phyloP scores from a whole-genome alignment of 352 stramenopile species.

The Phytophthora podocarpi region DNA sequence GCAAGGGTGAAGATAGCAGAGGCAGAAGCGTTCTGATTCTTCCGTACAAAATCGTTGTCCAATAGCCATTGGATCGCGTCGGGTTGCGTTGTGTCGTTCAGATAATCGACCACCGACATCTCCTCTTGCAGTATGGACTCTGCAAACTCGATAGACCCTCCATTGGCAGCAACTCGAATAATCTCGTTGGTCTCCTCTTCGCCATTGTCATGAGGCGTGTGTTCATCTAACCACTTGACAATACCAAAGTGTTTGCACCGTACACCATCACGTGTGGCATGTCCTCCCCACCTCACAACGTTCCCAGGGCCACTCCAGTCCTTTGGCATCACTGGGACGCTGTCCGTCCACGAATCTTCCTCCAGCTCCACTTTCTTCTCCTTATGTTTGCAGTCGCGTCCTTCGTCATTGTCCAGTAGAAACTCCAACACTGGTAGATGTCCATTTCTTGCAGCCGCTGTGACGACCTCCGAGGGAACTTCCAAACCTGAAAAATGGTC shows the following conservation, averaged over 20 bases:
- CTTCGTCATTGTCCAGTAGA: constrained; percentile 3
- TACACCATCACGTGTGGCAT: constrained; percentile 1
- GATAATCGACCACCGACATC: neutral
- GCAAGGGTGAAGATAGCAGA: constrained; percentile 5
- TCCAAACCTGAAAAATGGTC: constrained; percentile 3
- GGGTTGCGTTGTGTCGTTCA: neutral
- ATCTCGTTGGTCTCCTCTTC: constrained; percentile 2
- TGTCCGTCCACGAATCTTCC: constrained; percentile 4
- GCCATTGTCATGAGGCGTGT: constrained; percentile 5
- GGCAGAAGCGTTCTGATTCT: constrained; percentile 2
- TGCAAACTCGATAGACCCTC: neutral
- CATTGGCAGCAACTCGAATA: constrained; percentile 1
- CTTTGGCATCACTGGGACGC: constrained; percentile 2
- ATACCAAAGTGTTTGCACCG: constrained; percentile 6
- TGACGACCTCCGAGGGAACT: neutral
- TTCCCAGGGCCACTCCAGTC: constrained; percentile 4
- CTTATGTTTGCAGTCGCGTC: constrained; percentile 1
- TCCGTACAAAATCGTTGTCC: neutral
- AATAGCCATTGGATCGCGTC: constrained; percentile 2
- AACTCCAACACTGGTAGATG: constrained; percentile 2
- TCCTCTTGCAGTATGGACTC: neutral
- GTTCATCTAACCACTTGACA: constrained; percentile 2
- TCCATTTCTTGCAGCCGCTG: neutral
- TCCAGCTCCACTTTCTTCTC: neutral
- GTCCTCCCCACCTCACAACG: constrained; percentile 6